phyloP scores from a whole-genome alignment of 352 stramenopile genomes.

The Saprolegnia parasitica region DNA sequence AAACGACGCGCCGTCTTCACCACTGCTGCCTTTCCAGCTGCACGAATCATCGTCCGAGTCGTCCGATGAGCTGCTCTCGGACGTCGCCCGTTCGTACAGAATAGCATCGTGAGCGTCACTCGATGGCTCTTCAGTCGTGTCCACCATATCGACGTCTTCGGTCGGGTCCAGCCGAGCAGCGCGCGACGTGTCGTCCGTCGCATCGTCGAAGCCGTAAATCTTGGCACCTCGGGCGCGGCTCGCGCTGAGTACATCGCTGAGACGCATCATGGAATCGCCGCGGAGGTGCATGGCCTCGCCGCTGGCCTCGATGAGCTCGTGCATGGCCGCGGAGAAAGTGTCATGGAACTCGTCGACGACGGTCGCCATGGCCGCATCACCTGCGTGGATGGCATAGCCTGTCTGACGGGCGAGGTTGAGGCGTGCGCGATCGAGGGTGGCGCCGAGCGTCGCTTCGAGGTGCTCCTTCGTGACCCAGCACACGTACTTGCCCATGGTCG shows the following conservation, averaged over 20 bases:
- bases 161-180: conserved; percentile 4
- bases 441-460: neutral
- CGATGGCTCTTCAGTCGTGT: neutral
- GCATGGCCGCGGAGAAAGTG: conserved; percentile 1
- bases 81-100: neutral
- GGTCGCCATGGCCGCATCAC: neutral
- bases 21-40: neutral
- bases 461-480: conserved; percentile 23
- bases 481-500: conserved; percentile 12
- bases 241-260: conserved; percentile 10
- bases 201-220: conserved; percentile 24
- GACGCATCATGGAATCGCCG: conserved; percentile 4
- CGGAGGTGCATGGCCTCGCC: conserved; percentile 8
- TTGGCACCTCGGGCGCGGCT: conserved; percentile 11
- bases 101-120: conserved; percentile 5
- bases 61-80: neutral
- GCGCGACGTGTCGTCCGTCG: conserved; percentile 5
- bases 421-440: neutral
- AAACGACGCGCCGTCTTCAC: conserved; percentile 9
- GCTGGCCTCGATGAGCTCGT: neutral
- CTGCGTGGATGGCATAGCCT: neutral
- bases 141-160: conserved; percentile 9
- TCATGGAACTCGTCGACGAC: conserved; percentile 13
- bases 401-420: neutral
- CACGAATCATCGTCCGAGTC: conserved; percentile 13